Evolutionary conservation across 2,329 filamentous ascomycete genomes (phyloP).

Genomic region (Apiospora koreana): DNA sequence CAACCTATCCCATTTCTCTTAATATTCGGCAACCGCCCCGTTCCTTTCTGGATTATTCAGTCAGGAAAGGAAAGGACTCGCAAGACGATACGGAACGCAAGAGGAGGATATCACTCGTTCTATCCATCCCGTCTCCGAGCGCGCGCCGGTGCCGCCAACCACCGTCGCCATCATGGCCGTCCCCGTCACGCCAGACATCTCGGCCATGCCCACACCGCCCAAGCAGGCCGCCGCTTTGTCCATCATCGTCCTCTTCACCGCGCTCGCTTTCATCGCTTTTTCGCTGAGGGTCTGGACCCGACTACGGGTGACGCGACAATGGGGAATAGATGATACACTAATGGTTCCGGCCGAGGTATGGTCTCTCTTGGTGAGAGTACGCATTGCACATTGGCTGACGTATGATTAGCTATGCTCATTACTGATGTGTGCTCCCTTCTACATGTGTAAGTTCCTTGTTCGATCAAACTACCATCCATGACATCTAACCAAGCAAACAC

Average conservation of each 20-base stretch:
- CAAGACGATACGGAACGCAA: background rate
- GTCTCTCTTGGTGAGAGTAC: fast-evolving
- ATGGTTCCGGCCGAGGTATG: constrained; percentile 26
- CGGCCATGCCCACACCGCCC: constrained; percentile 33
- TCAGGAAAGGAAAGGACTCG: background rate
- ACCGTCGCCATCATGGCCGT: constrained; percentile 13
- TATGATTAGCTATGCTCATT: constrained; percentile 15
- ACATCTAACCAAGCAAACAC: background rate
- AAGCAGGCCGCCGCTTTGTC: constrained; percentile 32
- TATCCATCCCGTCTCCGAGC: background rate
- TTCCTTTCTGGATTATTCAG: background rate
- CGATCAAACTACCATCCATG: background rate
- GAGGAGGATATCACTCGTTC: background rate
- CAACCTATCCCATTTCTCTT: background rate
- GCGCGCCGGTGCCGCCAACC: background rate
- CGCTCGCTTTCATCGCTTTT: constrained; percentile 28
- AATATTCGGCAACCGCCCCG: background rate
- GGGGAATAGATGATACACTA: constrained; percentile 31
- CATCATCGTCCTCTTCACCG: constrained; percentile 35
- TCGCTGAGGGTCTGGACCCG: constrained; percentile 29
- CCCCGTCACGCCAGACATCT: constrained; percentile 25
- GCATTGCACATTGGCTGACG: background rate
- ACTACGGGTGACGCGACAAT: constrained; percentile 24
- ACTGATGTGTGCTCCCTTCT: constrained; percentile 25
- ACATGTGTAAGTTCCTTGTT: constrained; percentile 26